Base-by-base conservation (phyloP, 805 yeast species). In the Teunomyces cretensis region DNA sequence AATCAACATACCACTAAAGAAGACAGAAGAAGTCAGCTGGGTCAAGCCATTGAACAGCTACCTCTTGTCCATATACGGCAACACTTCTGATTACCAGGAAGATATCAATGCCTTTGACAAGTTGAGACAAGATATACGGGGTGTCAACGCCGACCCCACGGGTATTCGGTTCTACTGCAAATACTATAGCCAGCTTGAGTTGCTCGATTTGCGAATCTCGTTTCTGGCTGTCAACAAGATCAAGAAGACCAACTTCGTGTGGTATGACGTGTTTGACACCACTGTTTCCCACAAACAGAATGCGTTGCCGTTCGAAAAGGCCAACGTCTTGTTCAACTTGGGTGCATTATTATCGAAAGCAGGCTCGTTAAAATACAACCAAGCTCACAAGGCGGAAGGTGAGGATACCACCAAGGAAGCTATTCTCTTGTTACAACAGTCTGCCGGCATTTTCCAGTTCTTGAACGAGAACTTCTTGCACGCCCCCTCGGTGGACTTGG, bases 251-350 rank as follows among this genome's bases (percentile, higher is more conserved):
- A 75, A 77, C 44, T 92, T 91, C 61, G 74, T 80, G 0, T 92
- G 98, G 98, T 67, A 68, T 52, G 96, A 91, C 59, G 84, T 94
- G 4, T 87, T 83, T 57, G 67, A 68, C 6, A 56, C 62, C 6
- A 52, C 69, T 1, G 65, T 71, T 1, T 65, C 74, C 11, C 76
- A 76, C 48, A 72, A 85, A n/a, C 97, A 91, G 60, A 79, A 78
- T 55, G 84, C 96, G 0, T 57, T 88, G 36, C 89, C 96, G 0
- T 90, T 88, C 59, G 99, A 92, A 58, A 92, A 92, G 66, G 96
- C 97, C 0, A 79, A 86, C 19, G 69, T 85, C 2, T 71, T 94
- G 43, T 92, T 84, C 74, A 91, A 91, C 57, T 65, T 91, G 42
- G 97, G 83, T 1, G 75, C 88, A 0, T 56, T 83, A 2, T 65